Percentiles rank a stretch among this genome's conserved stretches.
Evolutionary conservation across 441 rosid genomes (phyloP).

Genomic region (Gossypium lobatum): DNA sequence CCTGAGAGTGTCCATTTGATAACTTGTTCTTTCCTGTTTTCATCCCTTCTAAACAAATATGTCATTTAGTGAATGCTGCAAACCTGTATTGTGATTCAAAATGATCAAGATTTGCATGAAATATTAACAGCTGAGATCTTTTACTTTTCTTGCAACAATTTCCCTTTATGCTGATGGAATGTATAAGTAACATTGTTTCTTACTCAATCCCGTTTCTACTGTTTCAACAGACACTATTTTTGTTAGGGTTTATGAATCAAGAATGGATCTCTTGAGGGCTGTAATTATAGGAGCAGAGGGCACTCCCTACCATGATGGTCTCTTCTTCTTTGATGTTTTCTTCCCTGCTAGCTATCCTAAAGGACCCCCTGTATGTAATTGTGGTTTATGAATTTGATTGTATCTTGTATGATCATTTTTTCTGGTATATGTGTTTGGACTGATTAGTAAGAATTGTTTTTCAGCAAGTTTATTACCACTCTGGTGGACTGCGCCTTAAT

Average conservation of each 20-base stretch:
- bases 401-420: background rate
- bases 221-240: slow-evolving; percentile 60
- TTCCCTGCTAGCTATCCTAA: slow-evolving; percentile 71
- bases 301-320: slow-evolving; percentile 96
- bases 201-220: slow-evolving; percentile 5
- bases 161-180: background rate
- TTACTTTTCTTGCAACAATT: background rate
- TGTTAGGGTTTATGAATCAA: slow-evolving; percentile 80
- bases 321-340: slow-evolving; percentile 79
- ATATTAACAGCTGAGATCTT: background rate
- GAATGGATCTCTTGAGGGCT: slow-evolving; percentile 94
- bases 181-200: background rate
- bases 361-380: slow-evolving; percentile 64
- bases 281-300: slow-evolving; percentile 89
- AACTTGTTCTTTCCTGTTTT: slow-evolving; percentile 5
- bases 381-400: slow-evolving; percentile 11
- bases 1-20: slow-evolving; percentile 10
- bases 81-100: background rate
- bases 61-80: background rate
- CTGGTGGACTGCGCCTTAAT: slow-evolving; percentile 81
- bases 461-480: slow-evolving; percentile 66
- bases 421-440: slow-evolving; percentile 13
- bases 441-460: slow-evolving; percentile 21
- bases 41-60: background rate
- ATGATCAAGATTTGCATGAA: background rate